Percentiles rank a stretch among this genome's conserved stretches.
phyloP scores from a whole-genome alignment of 2,329 filamentous ascomycete species.

The Waltergamsia citrina region DNA sequence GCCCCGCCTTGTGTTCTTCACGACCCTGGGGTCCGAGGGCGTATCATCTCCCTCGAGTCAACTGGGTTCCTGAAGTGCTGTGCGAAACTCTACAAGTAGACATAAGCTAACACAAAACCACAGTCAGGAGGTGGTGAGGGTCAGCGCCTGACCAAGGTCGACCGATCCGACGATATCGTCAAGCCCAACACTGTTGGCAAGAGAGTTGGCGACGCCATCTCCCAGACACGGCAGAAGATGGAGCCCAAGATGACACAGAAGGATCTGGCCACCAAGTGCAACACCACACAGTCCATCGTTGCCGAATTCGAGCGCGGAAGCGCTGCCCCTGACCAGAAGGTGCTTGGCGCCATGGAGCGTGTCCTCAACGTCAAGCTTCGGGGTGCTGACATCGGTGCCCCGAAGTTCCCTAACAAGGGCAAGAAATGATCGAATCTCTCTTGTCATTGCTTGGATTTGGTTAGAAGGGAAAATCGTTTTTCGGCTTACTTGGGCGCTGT shows the following conservation, averaged over 20 bases:
- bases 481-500: no score
- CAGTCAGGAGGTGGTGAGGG: constrained; percentile 50
- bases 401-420: constrained; percentile 68
- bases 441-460: background rate
- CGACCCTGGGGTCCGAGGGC: no score
- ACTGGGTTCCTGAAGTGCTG: no score
- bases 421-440: constrained; percentile 24
- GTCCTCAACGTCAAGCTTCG: constrained; percentile 83
- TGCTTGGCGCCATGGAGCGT: constrained; percentile 68
- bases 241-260: constrained; percentile 97
- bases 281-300: constrained; percentile 71
- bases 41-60: no score
- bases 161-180: constrained; percentile 93
- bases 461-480: background rate
- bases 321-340: constrained; percentile 74
- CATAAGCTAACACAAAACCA: constrained; percentile 1
- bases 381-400: constrained; percentile 75
- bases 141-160: constrained; percentile 94
- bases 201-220: constrained; percentile 75
- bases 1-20: no score
- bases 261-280: constrained; percentile 75
- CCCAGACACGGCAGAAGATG: constrained; percentile 66
- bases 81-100: background rate
- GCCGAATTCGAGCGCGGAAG: constrained; percentile 78
- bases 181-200: constrained; percentile 88